Evolutionary conservation across 2,329 filamentous ascomycete species (phyloP).

Genomic region (Fusarium concolor): DNA sequence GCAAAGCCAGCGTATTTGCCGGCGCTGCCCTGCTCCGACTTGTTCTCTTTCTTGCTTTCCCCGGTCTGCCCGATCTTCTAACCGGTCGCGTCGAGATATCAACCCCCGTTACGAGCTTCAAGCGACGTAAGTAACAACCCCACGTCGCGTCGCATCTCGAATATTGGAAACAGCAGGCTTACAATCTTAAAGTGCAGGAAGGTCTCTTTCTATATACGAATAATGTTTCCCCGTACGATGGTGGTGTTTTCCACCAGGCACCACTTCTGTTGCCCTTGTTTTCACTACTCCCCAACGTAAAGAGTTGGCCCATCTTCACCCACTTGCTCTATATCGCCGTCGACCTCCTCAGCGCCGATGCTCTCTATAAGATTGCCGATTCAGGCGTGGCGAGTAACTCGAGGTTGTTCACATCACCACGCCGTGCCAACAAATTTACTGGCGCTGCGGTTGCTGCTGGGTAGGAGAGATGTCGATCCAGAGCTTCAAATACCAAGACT

Average conservation of each 20-base stretch:
- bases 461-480: constrained; percentile 59
- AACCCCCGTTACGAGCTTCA: constrained; percentile 97
- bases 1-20: constrained; percentile 71
- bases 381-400: constrained; percentile 83
- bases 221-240: constrained; percentile 97
- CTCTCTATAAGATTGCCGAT: constrained; percentile 81
- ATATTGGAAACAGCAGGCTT: background rate
- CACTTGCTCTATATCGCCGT: constrained; percentile 83
- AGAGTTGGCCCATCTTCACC: constrained; percentile 76
- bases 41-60: constrained; percentile 82
- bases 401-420: constrained; percentile 80
- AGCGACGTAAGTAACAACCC: constrained; percentile 75
- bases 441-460: constrained; percentile 81
- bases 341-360: constrained; percentile 85
- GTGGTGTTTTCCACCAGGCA: constrained; percentile 84
- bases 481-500: constrained; percentile 13
- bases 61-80: constrained; percentile 83
- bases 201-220: constrained; percentile 95
- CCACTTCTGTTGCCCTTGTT: constrained; percentile 93
- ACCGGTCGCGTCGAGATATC: constrained; percentile 95
- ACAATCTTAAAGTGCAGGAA: constrained; percentile 72
- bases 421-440: constrained; percentile 79
- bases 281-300: constrained; percentile 81
- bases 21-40: constrained; percentile 83
- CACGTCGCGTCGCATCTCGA: background rate